Evolutionary conservation across 2,329 filamentous ascomycete genomes (phyloP).

Genomic region (Arthroderma uncinatum): DNA sequence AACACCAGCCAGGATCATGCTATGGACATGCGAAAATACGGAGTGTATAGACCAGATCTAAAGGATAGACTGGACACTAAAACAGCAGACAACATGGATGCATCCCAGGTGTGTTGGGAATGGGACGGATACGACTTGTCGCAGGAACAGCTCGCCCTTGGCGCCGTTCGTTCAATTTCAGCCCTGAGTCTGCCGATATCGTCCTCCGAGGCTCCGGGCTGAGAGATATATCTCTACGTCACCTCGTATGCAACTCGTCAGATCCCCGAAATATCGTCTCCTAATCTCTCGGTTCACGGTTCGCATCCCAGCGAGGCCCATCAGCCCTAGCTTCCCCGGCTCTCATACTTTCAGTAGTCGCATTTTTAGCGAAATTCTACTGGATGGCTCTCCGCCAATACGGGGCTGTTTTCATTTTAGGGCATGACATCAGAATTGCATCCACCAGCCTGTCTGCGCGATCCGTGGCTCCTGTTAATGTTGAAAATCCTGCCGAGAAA

Average conservation of each 20-base stretch:
- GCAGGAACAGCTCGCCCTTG: not conserved
- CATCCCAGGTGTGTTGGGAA: not conserved
- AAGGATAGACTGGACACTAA: not conserved
- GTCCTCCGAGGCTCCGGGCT: not conserved
- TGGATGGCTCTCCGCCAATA: not conserved
- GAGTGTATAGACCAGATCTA: not conserved
- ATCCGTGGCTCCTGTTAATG: not conserved
- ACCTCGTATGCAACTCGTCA: not conserved
- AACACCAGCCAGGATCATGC: not conserved
- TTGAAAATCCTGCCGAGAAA: not conserved
- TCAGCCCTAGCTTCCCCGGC: constrained; percentile 1
- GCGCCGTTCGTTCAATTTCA: not conserved
- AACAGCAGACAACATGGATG: not conserved
- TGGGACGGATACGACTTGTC: not conserved
- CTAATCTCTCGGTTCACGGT: not conserved
- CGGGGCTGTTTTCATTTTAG: not conserved
- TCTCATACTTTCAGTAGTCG: not conserved
- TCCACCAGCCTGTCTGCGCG: not conserved
- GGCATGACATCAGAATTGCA: not conserved
- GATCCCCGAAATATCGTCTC: not conserved
- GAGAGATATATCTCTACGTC: not conserved
- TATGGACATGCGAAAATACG: not conserved
- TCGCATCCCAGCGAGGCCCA: not conserved
- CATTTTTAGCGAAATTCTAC: not conserved
- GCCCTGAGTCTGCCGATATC: not conserved